Percentiles rank a stretch among this genome's conserved stretches.
These are phyloP conservation scores for Salix caprea DNA, from an alignment of 345 rosid species.

Conservation along the genomic window DNA sequence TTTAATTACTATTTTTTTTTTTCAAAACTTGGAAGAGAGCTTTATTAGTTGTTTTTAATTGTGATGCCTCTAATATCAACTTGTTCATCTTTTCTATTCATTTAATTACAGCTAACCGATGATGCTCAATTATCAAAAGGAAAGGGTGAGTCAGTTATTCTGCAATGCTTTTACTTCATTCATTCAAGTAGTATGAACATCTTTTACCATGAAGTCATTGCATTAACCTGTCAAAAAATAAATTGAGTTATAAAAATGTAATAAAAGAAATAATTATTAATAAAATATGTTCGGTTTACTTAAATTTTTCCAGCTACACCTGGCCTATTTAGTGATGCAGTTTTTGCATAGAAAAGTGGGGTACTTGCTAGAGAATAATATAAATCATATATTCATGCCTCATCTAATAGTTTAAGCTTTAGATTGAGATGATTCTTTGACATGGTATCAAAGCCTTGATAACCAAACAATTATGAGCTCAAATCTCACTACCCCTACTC, in stretches of 20 bases:
- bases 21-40: background rate
- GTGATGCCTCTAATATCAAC: slow-evolving; percentile 11
- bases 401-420: too few relatives aligned
- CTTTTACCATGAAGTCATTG: background rate
- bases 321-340: background rate
- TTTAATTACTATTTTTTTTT: background rate
- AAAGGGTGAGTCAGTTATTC: slow-evolving; percentile 33
- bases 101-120: slow-evolving; percentile 34
- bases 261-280: background rate
- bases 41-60: background rate
- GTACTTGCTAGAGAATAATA: background rate
- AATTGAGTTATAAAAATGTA: background rate
- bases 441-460: too few relatives aligned
- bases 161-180: background rate
- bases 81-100: background rate
- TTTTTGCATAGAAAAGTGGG: background rate
- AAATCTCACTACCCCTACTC: too few relatives aligned
- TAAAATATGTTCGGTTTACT: background rate
- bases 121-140: slow-evolving; percentile 29
- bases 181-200: background rate
- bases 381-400: too few relatives aligned
- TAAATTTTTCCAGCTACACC: background rate
- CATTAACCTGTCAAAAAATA: background rate
- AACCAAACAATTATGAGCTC: too few relatives aligned
- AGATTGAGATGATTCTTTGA: too few relatives aligned